These are phyloP conservation scores for Thielaviopsis euricoi DNA, from an alignment of 2,329 filamentous ascomycete genomes.

Conservation along the genomic window DNA sequence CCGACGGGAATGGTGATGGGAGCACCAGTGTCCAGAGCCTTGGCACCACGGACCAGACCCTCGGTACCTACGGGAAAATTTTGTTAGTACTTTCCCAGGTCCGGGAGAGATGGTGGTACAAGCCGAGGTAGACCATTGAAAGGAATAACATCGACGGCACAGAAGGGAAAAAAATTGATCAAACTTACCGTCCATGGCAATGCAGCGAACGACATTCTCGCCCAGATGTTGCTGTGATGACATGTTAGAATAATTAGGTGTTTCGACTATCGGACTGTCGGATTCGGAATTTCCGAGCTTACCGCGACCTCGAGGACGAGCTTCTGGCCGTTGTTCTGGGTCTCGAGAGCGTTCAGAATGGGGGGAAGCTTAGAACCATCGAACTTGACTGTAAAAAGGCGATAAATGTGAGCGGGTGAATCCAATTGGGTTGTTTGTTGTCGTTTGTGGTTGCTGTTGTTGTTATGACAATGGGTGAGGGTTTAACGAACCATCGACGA, in stretches of 20 bases:
- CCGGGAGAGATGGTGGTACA: not conserved
- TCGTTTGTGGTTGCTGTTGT: not conserved
- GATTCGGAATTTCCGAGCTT: constrained; percentile 24
- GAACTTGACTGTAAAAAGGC: constrained; percentile 66
- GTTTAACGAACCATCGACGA: constrained; percentile 73
- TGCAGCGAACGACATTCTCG: constrained; percentile 97
- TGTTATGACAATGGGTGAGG: not conserved
- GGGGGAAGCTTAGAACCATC: constrained; percentile 80
- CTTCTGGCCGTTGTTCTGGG: constrained; percentile 82
- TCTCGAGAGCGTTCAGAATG: constrained; percentile 94
- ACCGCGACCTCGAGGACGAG: constrained; percentile 92
- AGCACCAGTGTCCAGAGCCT: constrained; percentile 72
- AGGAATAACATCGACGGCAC: not conserved
- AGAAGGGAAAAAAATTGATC: constrained; percentile 1
- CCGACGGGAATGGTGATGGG: constrained; percentile 97
- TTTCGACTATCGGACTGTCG: constrained; percentile 5
- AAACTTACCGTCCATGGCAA: constrained; percentile 96
- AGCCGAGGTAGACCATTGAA: not conserved
- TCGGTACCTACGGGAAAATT: constrained; percentile 64
- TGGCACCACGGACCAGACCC: constrained; percentile 89
- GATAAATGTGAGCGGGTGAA: constrained; percentile 8
- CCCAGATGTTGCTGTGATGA: constrained; percentile 84
- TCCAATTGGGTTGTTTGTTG: constrained; percentile 1
- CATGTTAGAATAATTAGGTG: constrained; percentile 11
- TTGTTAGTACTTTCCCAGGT: constrained; percentile 1